A percentile compares a stretch with the other conserved stretches of the same genome.
These are phyloP conservation scores for Phaffia tasmanica DNA, from an alignment of 768 basidiomycete genomes.

Conservation along the genomic window DNA sequence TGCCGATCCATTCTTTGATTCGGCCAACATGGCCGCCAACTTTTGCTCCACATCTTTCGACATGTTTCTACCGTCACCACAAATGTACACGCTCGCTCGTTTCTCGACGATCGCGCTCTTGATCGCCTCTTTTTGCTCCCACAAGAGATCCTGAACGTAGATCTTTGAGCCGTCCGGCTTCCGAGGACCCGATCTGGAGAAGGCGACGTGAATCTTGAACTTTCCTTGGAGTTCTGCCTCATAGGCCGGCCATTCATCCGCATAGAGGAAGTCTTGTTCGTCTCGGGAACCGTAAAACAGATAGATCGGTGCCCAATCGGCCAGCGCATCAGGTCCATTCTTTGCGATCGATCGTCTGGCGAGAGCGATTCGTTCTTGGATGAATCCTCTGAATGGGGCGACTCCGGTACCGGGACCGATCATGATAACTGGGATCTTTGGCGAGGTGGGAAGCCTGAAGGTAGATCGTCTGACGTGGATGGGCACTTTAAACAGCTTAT, in stretches of 20 bases:
- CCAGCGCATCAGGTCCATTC: constrained; percentile 83
- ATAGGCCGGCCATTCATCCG: constrained; percentile 79
- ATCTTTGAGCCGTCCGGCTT: constrained; percentile 88
- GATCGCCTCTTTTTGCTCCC: constrained; percentile 71
- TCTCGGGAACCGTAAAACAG: constrained; percentile 94
- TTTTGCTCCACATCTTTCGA: constrained; percentile 87
- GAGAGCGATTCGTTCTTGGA: constrained; percentile 93
- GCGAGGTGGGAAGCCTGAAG: constrained; percentile 92
- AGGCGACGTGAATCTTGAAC: constrained; percentile 75
- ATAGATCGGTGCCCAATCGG: constrained; percentile 88
- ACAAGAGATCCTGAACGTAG: constrained; percentile 96
- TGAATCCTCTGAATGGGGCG: constrained; percentile 97
- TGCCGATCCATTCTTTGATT: constrained; percentile 81
- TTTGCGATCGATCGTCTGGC: constrained; percentile 90
- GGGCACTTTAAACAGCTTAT: constrained; percentile 63
- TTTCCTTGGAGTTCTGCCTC: constrained; percentile 76
- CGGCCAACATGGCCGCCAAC: constrained; percentile 60
- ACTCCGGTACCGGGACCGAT: constrained; percentile 98
- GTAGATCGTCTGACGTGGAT: constrained; percentile 92
- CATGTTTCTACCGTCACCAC: constrained; percentile 92
- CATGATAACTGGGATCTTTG: constrained; percentile 98
- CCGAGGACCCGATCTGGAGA: constrained; percentile 51
- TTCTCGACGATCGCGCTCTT: constrained; percentile 82
- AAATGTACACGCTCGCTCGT: constrained; percentile 95
- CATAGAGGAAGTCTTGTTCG: constrained; percentile 78